Percentiles rank a stretch among this genome's conserved stretches.
Conservation (phyloP, 73 alveolate genomes). For the Paraurostyla sp. region DNA sequence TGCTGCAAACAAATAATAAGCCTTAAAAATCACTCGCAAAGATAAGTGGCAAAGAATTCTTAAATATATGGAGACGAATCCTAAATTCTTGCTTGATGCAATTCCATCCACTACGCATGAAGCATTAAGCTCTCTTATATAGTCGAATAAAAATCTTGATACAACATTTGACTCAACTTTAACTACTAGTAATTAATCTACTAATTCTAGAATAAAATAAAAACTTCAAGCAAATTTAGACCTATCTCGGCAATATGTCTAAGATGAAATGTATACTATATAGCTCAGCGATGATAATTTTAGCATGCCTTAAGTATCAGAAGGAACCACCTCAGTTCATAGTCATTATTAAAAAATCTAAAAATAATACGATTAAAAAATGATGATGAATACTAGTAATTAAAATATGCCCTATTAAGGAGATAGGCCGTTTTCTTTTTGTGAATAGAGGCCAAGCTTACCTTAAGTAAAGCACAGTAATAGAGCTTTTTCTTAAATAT, state of each 20-base stretch:
- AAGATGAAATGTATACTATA: not conserved
- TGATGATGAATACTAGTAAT: not conserved
- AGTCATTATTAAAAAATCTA: conserved; percentile 11
- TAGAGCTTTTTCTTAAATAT: conserved; percentile 2
- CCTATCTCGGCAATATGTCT: not conserved
- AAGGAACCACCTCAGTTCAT: conserved; percentile 11
- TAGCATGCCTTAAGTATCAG: not conserved
- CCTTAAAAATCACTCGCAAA: not conserved
- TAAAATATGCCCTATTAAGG: not conserved
- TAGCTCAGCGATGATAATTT: not conserved
- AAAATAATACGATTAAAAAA: too few species aligned
- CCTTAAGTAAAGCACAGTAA: not conserved
- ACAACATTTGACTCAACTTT: not conserved
- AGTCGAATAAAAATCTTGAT: not conserved
- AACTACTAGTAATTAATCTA: not conserved
- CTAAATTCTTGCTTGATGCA: conserved; percentile 23
- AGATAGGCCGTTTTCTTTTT: conserved; percentile 28
- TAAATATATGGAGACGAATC: not conserved
- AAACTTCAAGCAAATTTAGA: not conserved
- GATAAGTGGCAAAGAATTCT: conserved; percentile 6
- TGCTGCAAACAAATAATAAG: too few species aligned
- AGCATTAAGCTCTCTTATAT: not conserved
- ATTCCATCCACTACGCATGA: conserved; percentile 6
- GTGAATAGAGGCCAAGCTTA: not conserved
- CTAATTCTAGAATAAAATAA: not conserved